Percentiles rank a stretch among this genome's conserved stretches.
Conservation (phyloP, 176 grass and related monocot genomes). For the Coix lacrymajobi region DNA sequence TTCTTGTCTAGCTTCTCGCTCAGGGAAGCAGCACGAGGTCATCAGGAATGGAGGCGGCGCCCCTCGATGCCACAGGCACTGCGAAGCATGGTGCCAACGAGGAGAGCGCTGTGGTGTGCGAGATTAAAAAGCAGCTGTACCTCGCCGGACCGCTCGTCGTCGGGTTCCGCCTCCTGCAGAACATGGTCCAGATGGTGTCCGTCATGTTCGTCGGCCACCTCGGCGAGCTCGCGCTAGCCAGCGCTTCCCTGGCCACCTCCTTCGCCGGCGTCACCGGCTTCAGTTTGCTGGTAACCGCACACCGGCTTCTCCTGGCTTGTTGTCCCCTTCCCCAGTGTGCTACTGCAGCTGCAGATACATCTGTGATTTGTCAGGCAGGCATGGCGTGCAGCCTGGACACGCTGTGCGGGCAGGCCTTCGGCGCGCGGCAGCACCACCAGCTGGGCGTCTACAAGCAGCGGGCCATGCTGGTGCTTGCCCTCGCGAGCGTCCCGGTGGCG, state of each 20-base stretch:
- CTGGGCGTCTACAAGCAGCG: too few species aligned
- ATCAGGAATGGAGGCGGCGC: background rate
- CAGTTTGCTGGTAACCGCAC: background rate
- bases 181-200: background rate
- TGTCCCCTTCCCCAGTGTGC: too few species aligned
- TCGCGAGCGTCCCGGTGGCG: conserved; percentile 27
- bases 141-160: background rate
- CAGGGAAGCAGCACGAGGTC: background rate
- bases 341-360: background rate
- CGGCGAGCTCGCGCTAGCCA: conserved; percentile 8
- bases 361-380: background rate
- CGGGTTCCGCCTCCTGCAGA: conserved; percentile 8
- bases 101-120: background rate
- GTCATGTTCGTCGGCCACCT: conserved; percentile 15
- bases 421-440: too few species aligned
- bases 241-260: conserved; percentile 15
- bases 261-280: background rate
- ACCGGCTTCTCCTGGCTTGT: too few species aligned
- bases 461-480: too few species aligned
- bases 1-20: background rate
- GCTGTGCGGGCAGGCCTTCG: too few species aligned
- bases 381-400: too few species aligned
- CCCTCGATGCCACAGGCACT: background rate
- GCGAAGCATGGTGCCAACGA: background rate
- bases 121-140: conserved; percentile 9